Conservation (phyloP, 176 grass and related monocot genomes). For the Oryza officinalis region DNA sequence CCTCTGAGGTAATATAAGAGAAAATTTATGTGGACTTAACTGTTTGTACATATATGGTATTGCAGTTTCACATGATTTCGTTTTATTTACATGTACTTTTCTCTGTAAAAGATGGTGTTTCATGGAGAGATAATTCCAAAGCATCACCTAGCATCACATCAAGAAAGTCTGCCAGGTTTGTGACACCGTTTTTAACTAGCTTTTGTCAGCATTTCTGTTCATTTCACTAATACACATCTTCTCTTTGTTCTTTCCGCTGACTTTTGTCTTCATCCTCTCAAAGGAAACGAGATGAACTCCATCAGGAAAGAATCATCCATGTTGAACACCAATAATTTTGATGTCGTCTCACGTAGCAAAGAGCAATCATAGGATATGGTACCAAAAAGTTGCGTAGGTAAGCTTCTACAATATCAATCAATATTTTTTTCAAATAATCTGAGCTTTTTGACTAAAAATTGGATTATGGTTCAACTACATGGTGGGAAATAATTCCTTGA, state of each 20-base stretch:
- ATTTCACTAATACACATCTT: background rate
- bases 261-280: constrained; percentile 21
- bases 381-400: constrained; percentile 56
- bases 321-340: constrained; percentile 50
- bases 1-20: constrained; percentile 56
- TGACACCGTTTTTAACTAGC: constrained; percentile 1
- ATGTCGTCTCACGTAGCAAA: constrained; percentile 49
- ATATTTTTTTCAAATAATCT: background rate
- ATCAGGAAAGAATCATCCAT: constrained; percentile 50
- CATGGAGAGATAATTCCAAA: constrained; percentile 48
- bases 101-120: constrained; percentile 64
- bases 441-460: constrained; percentile 15
- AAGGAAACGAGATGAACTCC: constrained; percentile 59
- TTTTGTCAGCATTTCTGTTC: constrained; percentile 18
- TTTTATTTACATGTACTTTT: constrained; percentile 23
- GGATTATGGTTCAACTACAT: constrained; percentile 16
- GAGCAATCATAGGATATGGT: constrained; percentile 37
- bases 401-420: background rate
- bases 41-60: constrained; percentile 4
- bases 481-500: background rate
- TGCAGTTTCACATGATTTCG: background rate
- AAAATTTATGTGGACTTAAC: background rate
- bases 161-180: constrained; percentile 60
- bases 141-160: constrained; percentile 55
- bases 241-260: constrained; percentile 21